Conservation (phyloP, 768 basidiomycete genomes). For the Artomyces pyxidatus region DNA sequence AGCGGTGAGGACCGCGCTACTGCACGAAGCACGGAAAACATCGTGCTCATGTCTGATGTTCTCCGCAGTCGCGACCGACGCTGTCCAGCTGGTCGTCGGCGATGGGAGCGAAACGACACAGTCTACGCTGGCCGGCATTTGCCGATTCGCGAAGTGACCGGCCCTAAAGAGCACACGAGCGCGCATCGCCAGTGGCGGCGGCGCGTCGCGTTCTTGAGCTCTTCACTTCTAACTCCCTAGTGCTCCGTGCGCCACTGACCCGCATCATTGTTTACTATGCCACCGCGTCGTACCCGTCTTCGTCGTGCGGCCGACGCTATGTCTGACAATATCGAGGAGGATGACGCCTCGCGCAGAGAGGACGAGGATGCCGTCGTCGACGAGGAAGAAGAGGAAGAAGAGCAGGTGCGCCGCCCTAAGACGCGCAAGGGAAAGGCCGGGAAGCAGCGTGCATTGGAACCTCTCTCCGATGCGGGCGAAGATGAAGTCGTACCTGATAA, state of each 20-base stretch:
- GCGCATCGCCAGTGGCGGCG: too few relatives aligned
- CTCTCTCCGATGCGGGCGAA: conserved; percentile 26
- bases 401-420: conserved; percentile 25
- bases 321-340: conserved; percentile 54
- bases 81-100: too few relatives aligned
- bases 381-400: conserved; percentile 32
- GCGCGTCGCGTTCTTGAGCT: conserved; percentile 2
- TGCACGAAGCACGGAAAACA: conserved; percentile 8
- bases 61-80: too few relatives aligned
- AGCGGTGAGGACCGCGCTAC: conserved; percentile 4
- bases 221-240: not conserved
- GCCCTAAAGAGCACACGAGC: too few relatives aligned
- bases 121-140: not conserved
- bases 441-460: conserved; percentile 22
- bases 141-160: conserved; percentile 15
- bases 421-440: conserved; percentile 24
- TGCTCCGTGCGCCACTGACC: not conserved
- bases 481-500: conserved; percentile 21
- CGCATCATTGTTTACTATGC: conserved; percentile 22
- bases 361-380: conserved; percentile 29
- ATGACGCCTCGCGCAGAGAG: conserved; percentile 27
- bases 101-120: too few relatives aligned
- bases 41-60: not conserved
- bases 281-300: conserved; percentile 31
- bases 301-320: conserved; percentile 38